Conservation (phyloP, 495 filamentous ascomycete species). For the Aspergillus sparsus region DNA sequence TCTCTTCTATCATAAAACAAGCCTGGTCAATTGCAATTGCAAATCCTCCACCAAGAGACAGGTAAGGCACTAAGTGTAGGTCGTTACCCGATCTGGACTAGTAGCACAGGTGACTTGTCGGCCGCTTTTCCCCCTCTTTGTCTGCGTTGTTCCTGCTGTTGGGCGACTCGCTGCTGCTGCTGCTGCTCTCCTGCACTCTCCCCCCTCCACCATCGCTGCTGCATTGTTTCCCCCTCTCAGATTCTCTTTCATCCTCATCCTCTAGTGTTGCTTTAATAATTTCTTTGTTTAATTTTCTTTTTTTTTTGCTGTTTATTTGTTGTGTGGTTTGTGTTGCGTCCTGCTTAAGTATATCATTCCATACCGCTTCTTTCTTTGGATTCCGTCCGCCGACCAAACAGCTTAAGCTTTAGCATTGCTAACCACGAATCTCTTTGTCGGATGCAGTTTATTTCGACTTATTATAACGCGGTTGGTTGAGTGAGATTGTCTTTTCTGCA, state of each 20-base stretch:
- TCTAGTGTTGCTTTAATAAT: not conserved
- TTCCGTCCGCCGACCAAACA: not conserved
- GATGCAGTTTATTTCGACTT: constrained; percentile 9
- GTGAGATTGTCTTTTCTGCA: constrained; percentile 4
- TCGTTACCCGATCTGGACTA: constrained; percentile 16
- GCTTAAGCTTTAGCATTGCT: not conserved
- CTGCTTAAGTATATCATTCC: not conserved
- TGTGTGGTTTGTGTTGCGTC: not conserved
- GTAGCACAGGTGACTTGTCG: constrained; percentile 19
- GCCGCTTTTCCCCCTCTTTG: constrained; percentile 12
- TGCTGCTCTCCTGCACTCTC: constrained; percentile 10
- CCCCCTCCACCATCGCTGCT: constrained; percentile 4
- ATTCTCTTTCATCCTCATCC: not conserved
- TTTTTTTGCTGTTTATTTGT: not conserved
- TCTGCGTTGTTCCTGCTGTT: constrained; percentile 19
- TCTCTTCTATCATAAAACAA: not conserved
- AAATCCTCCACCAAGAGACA: not conserved
- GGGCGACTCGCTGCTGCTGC: not conserved
- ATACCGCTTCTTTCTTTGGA: not conserved
- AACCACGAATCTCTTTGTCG: constrained; percentile 9
- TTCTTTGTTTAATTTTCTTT: not conserved
- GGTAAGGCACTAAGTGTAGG: constrained; percentile 1
- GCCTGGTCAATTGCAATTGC: not conserved
- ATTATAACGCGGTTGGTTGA: constrained; percentile 6
- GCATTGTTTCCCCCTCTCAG: not conserved